Percentiles rank a stretch among this genome's conserved stretches.
Conservation (phyloP, 306 rosid species). For the Dicorynia guianensis region DNA sequence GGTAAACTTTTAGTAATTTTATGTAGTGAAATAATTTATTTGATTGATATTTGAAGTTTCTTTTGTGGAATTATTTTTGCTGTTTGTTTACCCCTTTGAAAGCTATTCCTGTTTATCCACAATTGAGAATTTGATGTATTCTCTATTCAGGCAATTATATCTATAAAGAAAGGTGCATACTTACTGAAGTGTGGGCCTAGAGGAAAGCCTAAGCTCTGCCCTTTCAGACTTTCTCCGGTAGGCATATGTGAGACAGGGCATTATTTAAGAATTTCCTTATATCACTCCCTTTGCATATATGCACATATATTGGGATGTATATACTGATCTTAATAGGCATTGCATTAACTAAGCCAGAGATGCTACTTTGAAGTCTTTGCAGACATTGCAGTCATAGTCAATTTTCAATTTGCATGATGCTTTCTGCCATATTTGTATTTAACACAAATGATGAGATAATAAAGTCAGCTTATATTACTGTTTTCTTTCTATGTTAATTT, state of each 20-base stretch:
- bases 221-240: slow-evolving; percentile 85
- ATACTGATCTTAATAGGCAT: neutral
- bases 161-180: slow-evolving; percentile 85
- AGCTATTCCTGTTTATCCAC: slow-evolving; percentile 15
- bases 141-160: slow-evolving; percentile 74
- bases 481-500: neutral
- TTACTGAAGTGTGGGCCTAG: slow-evolving; percentile 76
- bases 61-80: slow-evolving; percentile 27
- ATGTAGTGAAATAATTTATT: slow-evolving; percentile 17
- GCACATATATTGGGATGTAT: neutral
- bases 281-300: neutral
- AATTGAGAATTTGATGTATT: slow-evolving; percentile 34
- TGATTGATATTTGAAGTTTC: slow-evolving; percentile 20
- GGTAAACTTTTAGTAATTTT: slow-evolving; percentile 20
- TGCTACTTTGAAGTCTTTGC: neutral
- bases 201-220: slow-evolving; percentile 86
- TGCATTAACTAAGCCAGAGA: neutral
- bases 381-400: neutral
- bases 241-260: slow-evolving; percentile 6
- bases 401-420: neutral
- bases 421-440: neutral
- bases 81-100: neutral
- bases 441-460: neutral
- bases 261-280: slow-evolving; percentile 2
- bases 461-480: neutral